These are phyloP conservation scores for Trichoderma koningii DNA, from an alignment of 2,329 filamentous ascomycete genomes.

Conservation along the genomic window DNA sequence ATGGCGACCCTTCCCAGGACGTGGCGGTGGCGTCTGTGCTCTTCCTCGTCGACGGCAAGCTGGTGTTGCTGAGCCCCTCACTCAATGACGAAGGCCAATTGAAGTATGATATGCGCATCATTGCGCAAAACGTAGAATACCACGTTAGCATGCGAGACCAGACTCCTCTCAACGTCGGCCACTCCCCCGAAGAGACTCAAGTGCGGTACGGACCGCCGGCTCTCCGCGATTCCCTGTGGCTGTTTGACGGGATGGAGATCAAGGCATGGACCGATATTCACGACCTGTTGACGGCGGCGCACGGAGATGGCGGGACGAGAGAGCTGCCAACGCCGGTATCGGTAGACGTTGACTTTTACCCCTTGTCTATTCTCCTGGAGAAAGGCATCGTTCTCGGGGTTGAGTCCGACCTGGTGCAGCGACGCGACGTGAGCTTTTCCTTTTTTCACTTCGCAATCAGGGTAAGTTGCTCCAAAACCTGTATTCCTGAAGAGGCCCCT, in stretches of 20 bases:
- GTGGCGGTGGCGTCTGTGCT: slow-evolving; percentile 90
- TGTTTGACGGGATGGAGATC: slow-evolving; percentile 85
- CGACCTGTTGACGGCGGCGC: slow-evolving; percentile 74
- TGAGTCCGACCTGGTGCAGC: slow-evolving; percentile 90
- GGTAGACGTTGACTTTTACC: slow-evolving; percentile 92
- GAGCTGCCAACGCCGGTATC: slow-evolving; percentile 75
- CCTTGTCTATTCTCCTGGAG: slow-evolving; percentile 79
- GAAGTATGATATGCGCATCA: slow-evolving; percentile 97
- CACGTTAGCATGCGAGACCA: slow-evolving; percentile 92
- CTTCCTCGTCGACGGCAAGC: slow-evolving; percentile 95
- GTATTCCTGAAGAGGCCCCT: not conserved
- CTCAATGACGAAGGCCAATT: slow-evolving; percentile 78
- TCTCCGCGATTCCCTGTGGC: slow-evolving; percentile 87
- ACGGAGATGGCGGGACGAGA: slow-evolving; percentile 62
- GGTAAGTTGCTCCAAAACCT: slow-evolving; percentile 55
- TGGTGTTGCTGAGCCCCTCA: slow-evolving; percentile 87
- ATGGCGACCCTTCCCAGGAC: slow-evolving; percentile 94
- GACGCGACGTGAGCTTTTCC: slow-evolving; percentile 87
- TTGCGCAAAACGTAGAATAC: slow-evolving; percentile 95
- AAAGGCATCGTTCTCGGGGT: slow-evolving; percentile 90
- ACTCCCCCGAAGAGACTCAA: slow-evolving; percentile 33
- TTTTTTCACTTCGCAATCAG: slow-evolving; percentile 86
- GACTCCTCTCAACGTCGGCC: slow-evolving; percentile 46
- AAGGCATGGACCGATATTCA: slow-evolving; percentile 88
- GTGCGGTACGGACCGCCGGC: slow-evolving; percentile 44